Evolutionary conservation across 208 protist species (phyloP).

Genomic region (Kentomonas sorsogonicus): DNA sequence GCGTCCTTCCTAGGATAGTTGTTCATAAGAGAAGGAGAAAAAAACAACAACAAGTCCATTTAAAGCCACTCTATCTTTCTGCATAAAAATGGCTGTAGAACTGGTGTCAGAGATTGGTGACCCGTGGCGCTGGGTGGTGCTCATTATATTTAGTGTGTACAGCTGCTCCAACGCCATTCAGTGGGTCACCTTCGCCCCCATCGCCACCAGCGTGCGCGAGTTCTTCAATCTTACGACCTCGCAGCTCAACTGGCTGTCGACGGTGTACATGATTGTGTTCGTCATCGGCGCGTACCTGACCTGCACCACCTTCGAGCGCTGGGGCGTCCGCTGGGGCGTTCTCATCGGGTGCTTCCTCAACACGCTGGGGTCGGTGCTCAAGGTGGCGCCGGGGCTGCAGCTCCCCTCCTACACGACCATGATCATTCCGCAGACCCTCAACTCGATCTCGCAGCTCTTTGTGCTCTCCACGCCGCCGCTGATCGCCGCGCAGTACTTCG

Average conservation of each 20-base stretch:
- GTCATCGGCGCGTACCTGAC: slow-evolving; percentile 52
- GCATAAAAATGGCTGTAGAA: too few relatives aligned
- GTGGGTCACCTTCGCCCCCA: slow-evolving; percentile 63
- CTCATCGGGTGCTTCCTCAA: slow-evolving; percentile 51
- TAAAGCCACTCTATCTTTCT: too few relatives aligned
- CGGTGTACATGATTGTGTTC: slow-evolving; percentile 80
- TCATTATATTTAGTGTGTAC: slow-evolving; percentile 55
- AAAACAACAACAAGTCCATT: too few relatives aligned
- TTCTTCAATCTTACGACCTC: slow-evolving; percentile 56
- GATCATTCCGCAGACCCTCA: slow-evolving; percentile 49
- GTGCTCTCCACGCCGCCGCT: slow-evolving; percentile 68
- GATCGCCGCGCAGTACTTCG: slow-evolving; percentile 66
- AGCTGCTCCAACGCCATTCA: slow-evolving; percentile 68
- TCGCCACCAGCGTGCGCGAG: slow-evolving; percentile 25
- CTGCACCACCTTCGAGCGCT: slow-evolving; percentile 65
- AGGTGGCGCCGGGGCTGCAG: slow-evolving; percentile 46
- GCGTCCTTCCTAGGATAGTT: too few relatives aligned
- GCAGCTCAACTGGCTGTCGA: slow-evolving; percentile 67
- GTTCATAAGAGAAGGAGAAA: too few relatives aligned
- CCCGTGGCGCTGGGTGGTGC: slow-evolving; percentile 48
- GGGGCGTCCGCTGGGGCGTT: slow-evolving; percentile 52
- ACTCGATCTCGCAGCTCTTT: slow-evolving; percentile 62
- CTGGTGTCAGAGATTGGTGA: too few relatives aligned
- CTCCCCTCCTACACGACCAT: slow-evolving; percentile 39
- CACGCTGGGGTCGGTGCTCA: slow-evolving; percentile 52